Evolutionary conservation across 768 basidiomycete genomes (phyloP), one percentile per base, ranked within the genome.

Genomic region (Suillus bovinus): DNA sequence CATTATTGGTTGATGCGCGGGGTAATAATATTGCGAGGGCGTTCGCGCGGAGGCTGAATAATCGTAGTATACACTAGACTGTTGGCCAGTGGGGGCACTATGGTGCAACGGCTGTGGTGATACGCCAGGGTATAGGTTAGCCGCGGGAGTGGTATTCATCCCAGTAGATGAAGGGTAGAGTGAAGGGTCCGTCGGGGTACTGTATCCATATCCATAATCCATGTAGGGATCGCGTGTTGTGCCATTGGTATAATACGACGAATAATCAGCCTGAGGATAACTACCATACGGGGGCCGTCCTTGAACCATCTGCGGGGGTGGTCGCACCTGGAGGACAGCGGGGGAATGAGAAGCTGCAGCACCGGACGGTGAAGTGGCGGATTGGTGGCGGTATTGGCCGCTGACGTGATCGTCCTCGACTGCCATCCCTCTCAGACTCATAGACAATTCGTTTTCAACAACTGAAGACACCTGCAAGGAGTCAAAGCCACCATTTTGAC

Each of bases 21-120:
- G 79, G 68, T 86, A 88, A 69, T 80, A 91, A 68, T 81, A 90
- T 63, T 84, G 88, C 14, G 86, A 84, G 13, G 82, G 76, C 5
- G 82, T 78, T 49, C 82, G 80, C 52, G 80, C 75, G 14, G 78
- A 68, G 20, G 76, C 77, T 56, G 79, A 71, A 67, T 84, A 90
- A 67, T 88, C 86, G 59, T 84, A 89, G 73, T 84, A 89, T 58
- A 85, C 64, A 41, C 79, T 79, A 38, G 83, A 76, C 65, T 86
- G 85, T 65, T 81, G 80, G 54, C 78, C 77, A 64, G 77, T 68
- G 61, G 75, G 70, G 63, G 69, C 68, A 72, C 79, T 78, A 60
- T 79, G 76, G 63, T 83, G 82, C 54, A 81, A 66, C 56, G 73
- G 64, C 67, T 79, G 80, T 57, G 78, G 75, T 34, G 77, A 71